phyloP scores from a whole-genome alignment of 1,284 basidiomycete genomes.

The Laetiporus sulphureus region DNA sequence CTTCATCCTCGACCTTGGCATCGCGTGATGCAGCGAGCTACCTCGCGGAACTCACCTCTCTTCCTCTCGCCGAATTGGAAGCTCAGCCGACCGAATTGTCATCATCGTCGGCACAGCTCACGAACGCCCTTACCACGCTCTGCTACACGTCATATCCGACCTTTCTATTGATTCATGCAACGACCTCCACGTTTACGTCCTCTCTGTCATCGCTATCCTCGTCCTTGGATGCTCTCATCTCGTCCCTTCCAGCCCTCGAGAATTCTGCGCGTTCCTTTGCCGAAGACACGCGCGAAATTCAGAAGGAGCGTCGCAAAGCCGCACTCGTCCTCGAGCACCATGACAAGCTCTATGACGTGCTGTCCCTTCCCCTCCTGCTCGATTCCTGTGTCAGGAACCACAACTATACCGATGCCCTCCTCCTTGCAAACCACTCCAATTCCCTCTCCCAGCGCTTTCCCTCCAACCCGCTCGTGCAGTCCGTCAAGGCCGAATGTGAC shows the following conservation, averaged over 20 bases:
- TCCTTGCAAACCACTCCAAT: constrained; percentile 66
- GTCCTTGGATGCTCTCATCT: constrained; percentile 63
- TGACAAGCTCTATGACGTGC: constrained; percentile 84
- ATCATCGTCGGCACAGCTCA: constrained; percentile 77
- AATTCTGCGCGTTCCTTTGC: constrained; percentile 61
- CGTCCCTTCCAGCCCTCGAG: constrained; percentile 69
- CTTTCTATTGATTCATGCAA: constrained; percentile 77
- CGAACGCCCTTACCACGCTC: constrained; percentile 80
- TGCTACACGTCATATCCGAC: constrained; percentile 87
- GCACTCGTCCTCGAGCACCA: constrained; percentile 82
- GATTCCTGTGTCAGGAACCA: constrained; percentile 90
- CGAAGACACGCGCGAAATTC: constrained; percentile 46
- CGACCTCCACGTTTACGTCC: constrained; percentile 59
- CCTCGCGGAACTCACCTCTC: constrained; percentile 56
- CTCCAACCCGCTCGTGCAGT: constrained; percentile 36
- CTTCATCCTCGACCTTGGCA: constrained; percentile 1
- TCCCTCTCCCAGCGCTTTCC: constrained; percentile 36
- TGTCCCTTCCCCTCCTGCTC: constrained; percentile 85
- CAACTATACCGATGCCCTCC: constrained; percentile 86
- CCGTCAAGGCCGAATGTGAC: constrained; percentile 70
- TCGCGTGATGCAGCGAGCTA: constrained; percentile 35
- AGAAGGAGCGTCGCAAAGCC: constrained; percentile 65
- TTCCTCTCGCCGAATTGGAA: constrained; percentile 59
- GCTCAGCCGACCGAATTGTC: constrained; percentile 69
- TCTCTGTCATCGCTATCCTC: constrained; percentile 59